Evolutionary conservation across 441 rosid genomes (phyloP).

Genomic region (Aleurites moluccanus): DNA sequence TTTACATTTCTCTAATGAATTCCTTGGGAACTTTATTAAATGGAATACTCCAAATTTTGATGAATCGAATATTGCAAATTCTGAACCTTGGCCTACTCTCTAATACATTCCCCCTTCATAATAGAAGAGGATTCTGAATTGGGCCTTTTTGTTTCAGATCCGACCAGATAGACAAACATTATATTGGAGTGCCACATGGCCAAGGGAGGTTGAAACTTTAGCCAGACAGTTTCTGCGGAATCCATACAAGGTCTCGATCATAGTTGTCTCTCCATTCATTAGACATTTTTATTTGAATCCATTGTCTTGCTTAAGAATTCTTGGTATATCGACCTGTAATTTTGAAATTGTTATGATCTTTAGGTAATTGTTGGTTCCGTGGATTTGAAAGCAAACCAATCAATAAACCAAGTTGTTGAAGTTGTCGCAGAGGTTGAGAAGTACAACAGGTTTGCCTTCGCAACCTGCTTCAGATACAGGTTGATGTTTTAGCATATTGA

Average conservation of each 20-base stretch:
- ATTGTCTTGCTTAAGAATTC: slow-evolving; percentile 8
- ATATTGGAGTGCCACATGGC: slow-evolving; percentile 99
- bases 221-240: slow-evolving; percentile 86
- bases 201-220: slow-evolving; percentile 85
- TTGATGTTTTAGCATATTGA: slow-evolving; percentile 9
- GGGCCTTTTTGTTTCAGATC: slow-evolving; percentile 45
- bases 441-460: slow-evolving; percentile 70
- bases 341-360: slow-evolving; percentile 28
- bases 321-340: slow-evolving; percentile 5
- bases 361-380: slow-evolving; percentile 90
- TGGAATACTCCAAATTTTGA: not conserved
- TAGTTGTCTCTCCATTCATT: slow-evolving; percentile 1
- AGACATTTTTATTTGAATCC: not conserved
- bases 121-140: not conserved
- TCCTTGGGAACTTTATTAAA: not conserved
- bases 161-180: slow-evolving; percentile 97
- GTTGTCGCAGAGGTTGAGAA: slow-evolving; percentile 78
- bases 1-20: not conserved
- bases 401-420: slow-evolving; percentile 88
- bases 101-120: not conserved
- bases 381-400: slow-evolving; percentile 90
- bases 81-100: not conserved
- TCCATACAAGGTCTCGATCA: slow-evolving; percentile 69
- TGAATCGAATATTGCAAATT: too few species aligned
- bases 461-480: slow-evolving; percentile 5